phyloP scores from a whole-genome alignment of 2,329 filamentous ascomycete genomes.

The Beauveria sp. region DNA sequence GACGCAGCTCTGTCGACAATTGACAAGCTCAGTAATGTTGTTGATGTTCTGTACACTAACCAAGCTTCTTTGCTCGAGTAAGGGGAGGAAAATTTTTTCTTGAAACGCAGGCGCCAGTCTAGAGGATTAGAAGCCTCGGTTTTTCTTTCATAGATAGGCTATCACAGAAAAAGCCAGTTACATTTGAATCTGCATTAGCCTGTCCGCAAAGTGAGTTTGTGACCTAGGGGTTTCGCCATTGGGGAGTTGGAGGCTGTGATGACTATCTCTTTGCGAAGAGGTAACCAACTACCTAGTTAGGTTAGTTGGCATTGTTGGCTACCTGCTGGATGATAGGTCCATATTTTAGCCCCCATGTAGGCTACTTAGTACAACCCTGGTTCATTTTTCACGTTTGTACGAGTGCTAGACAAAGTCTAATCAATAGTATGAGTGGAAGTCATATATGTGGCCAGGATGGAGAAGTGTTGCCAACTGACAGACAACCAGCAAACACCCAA shows the following conservation, averaged over 20 bases:
- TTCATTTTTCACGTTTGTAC: neutral
- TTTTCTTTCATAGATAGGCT: neutral
- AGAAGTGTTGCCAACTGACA: neutral
- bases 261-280: no score
- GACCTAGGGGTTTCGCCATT: no score
- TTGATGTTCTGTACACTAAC: slow-evolving; percentile 96
- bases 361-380: no score
- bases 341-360: no score
- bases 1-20: slow-evolving; percentile 92
- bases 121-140: neutral
- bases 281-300: no score
- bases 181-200: neutral
- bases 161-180: neutral
- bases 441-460: no score
- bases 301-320: no score
- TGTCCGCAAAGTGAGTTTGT: no score
- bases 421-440: no score
- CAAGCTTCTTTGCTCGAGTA: slow-evolving; percentile 92
- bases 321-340: no score
- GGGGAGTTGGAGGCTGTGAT: no score
- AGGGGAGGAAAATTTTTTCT: neutral
- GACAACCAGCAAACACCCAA: neutral
- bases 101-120: neutral
- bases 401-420: neutral
- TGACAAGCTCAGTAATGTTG: slow-evolving; percentile 93